Conservation (phyloP, 164 flowering plant genomes). For the Nymphaea colorata region DNA sequence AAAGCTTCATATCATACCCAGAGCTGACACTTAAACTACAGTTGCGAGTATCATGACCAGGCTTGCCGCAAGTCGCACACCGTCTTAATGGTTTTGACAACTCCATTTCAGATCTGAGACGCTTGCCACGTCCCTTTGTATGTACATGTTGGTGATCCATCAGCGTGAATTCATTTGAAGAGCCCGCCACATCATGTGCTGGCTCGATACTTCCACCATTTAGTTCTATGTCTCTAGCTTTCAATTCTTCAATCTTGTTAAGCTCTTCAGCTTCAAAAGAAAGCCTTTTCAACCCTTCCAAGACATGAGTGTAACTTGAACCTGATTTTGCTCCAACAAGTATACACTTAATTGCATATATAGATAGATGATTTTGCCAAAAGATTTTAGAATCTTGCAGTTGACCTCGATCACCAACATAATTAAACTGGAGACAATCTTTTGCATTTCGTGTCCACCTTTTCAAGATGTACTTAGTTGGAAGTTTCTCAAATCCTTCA, state of each 20-base stretch:
- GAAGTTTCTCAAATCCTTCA: conserved; percentile 41
- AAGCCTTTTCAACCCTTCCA: neutral
- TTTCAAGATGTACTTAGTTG: conserved; percentile 37
- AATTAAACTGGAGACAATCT: neutral
- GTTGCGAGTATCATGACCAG: neutral
- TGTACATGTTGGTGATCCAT: neutral
- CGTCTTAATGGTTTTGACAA: neutral
- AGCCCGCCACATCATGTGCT: neutral
- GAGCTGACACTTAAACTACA: neutral
- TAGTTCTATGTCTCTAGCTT: neutral
- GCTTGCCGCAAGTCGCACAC: neutral
- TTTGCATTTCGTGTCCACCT: conserved; percentile 52
- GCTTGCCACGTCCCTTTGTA: neutral
- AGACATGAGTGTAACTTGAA: neutral
- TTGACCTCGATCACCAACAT: neutral
- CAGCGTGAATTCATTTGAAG: neutral
- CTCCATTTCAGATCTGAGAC: neutral
- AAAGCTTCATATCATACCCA: neutral
- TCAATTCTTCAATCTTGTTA: neutral
- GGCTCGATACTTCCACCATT: neutral
- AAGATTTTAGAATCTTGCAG: neutral
- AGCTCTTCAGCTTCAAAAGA: neutral
- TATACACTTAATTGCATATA: neutral
- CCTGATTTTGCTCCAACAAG: neutral
- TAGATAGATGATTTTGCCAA: neutral